Percentiles rank a stretch among this genome's conserved stretches.
phyloP scores from a whole-genome alignment of 805 yeast genomes.

The Starmerella sp. region DNA sequence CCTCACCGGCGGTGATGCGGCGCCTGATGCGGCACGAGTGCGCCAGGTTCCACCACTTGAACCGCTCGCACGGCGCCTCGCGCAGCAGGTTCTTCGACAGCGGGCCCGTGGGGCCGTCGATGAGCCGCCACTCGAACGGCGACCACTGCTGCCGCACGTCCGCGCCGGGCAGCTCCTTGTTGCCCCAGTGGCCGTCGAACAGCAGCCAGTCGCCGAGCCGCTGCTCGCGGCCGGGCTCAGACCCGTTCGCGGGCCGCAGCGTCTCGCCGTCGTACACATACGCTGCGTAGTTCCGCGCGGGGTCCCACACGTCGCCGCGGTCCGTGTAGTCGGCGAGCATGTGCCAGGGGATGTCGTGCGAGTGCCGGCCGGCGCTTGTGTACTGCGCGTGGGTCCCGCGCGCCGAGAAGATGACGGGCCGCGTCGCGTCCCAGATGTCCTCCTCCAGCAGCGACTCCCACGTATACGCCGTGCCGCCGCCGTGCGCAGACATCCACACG shows the following conservation, averaged over 20 bases:
- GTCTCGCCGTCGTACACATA: constrained; percentile 61
- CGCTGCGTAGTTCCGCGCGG: constrained; percentile 66
- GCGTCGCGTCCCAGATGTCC: constrained; percentile 25
- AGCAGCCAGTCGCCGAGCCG: constrained; percentile 65
- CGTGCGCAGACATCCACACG: constrained; percentile 97
- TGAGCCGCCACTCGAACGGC: constrained; percentile 79
- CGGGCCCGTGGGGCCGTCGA: constrained; percentile 92
- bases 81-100: constrained; percentile 63
- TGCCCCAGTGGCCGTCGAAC: constrained; percentile 86
- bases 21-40: constrained; percentile 69
- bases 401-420: constrained; percentile 80
- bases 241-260: constrained; percentile 34
- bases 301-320: constrained; percentile 93
- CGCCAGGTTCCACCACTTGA: constrained; percentile 89
- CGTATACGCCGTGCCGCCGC: constrained; percentile 86
- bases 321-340: constrained; percentile 89
- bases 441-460: constrained; percentile 57
- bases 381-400: constrained; percentile 97
- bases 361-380: constrained; percentile 89
- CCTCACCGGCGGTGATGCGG: constrained; percentile 69
- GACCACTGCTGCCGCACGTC: constrained; percentile 82
- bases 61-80: constrained; percentile 62
- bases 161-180: constrained; percentile 46
- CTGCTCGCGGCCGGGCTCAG: constrained; percentile 41
- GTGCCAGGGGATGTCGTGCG: constrained; percentile 89